These are phyloP conservation scores for Calonectria naviculata DNA, from an alignment of 2,329 filamentous ascomycete species.

Conservation along the genomic window DNA sequence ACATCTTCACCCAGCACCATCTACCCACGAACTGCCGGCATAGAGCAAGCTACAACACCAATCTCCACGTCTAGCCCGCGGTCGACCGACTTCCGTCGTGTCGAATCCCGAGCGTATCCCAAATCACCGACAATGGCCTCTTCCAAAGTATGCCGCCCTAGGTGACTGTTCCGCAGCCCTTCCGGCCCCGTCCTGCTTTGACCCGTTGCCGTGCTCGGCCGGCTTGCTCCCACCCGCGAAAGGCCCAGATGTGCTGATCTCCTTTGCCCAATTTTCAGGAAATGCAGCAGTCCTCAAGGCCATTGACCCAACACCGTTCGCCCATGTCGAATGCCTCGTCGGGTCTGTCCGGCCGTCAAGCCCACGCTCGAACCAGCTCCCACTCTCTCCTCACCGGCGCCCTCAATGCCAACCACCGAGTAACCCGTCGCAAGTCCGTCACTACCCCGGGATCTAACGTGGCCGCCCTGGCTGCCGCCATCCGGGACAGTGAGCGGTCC, in stretches of 20 bases:
- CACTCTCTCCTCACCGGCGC: slow-evolving; percentile 83
- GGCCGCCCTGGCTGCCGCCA: slow-evolving; percentile 78
- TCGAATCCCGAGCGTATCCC: slow-evolving; percentile 47
- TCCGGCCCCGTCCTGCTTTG: slow-evolving; percentile 30
- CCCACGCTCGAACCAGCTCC: slow-evolving; percentile 80
- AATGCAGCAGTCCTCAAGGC: slow-evolving; percentile 73
- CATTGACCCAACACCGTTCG: slow-evolving; percentile 72
- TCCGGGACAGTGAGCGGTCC: slow-evolving; percentile 73
- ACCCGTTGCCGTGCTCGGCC: slow-evolving; percentile 42
- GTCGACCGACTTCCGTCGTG: slow-evolving; percentile 46
- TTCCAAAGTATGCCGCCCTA: slow-evolving; percentile 64
- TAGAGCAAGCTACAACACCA: slow-evolving; percentile 34
- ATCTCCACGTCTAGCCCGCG: slow-evolving; percentile 39
- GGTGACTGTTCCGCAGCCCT: slow-evolving; percentile 33
- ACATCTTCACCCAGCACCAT: slow-evolving; percentile 27
- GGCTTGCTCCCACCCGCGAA: slow-evolving; percentile 44
- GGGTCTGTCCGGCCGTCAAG: slow-evolving; percentile 68
- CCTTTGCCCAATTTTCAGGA: slow-evolving; percentile 58
- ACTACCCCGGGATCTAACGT: slow-evolving; percentile 79
- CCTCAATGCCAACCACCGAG: slow-evolving; percentile 84
- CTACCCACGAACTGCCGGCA: slow-evolving; percentile 21
- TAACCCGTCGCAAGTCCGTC: slow-evolving; percentile 94
- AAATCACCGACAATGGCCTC: slow-evolving; percentile 67
- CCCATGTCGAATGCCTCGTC: slow-evolving; percentile 70
- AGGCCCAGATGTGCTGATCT: slow-evolving; percentile 50